Conservation (phyloP, 2,329 filamentous ascomycete genomes). For the Alternaria gansuensis region DNA sequence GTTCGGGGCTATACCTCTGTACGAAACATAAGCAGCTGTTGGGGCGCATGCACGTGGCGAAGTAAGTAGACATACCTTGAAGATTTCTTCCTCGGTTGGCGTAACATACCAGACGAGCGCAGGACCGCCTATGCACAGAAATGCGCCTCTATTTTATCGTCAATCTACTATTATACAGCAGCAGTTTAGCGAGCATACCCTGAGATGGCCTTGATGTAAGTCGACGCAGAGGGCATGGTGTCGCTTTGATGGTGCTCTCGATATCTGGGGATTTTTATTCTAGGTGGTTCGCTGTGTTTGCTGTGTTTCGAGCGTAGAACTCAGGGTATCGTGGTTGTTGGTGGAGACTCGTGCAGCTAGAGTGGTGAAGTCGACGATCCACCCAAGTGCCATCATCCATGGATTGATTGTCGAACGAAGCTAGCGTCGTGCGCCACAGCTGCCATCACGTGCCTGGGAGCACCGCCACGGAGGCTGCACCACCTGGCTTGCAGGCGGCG, state of each 20-base stretch:
- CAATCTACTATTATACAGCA: slow-evolving; percentile 24
- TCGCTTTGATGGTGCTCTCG: not conserved
- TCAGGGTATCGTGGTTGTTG: slow-evolving; percentile 4
- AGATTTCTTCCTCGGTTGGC: slow-evolving; percentile 90
- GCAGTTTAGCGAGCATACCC: slow-evolving; percentile 36
- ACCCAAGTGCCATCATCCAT: slow-evolving; percentile 12
- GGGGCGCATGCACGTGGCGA: slow-evolving; percentile 27
- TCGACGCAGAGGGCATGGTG: slow-evolving; percentile 41
- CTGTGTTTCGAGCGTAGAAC: not conserved
- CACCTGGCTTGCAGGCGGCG: slow-evolving; percentile 10
- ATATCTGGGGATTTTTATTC: not conserved
- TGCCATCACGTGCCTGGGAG: not conserved
- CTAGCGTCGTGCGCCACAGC: slow-evolving; percentile 14
- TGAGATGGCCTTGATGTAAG: slow-evolving; percentile 49
- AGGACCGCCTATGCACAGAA: slow-evolving; percentile 83
- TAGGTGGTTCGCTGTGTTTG: not conserved
- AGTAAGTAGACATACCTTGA: slow-evolving; percentile 61
- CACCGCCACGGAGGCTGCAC: slow-evolving; percentile 12
- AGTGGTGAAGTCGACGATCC: slow-evolving; percentile 21
- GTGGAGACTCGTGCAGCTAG: slow-evolving; percentile 10
- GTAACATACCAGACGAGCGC: slow-evolving; percentile 80
- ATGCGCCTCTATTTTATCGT: slow-evolving; percentile 66
- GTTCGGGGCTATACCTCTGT: slow-evolving; percentile 87
- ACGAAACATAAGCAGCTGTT: slow-evolving; percentile 13
- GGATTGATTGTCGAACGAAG: slow-evolving; percentile 9